Conservation (phyloP, 371 early-diverging fungal species). For the Encephalitozoon romaleae region DNA sequence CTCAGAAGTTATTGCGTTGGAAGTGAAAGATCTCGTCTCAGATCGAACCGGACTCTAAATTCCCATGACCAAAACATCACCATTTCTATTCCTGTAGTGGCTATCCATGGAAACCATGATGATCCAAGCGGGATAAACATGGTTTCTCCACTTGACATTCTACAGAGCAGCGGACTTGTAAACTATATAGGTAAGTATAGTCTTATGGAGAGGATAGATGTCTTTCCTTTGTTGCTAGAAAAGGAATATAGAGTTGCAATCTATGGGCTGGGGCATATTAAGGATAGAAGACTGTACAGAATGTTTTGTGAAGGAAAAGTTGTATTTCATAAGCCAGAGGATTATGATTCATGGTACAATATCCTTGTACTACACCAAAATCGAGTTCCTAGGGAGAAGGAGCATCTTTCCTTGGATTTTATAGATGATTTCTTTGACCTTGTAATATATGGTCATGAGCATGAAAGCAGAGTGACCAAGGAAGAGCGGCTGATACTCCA, state of each 20-base stretch:
- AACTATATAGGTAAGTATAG: constrained; percentile 82
- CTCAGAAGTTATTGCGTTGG: constrained; percentile 75
- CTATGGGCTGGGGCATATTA: constrained; percentile 83
- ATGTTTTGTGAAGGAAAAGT: constrained; percentile 71
- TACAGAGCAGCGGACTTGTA: constrained; percentile 71
- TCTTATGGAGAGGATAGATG: constrained; percentile 67
- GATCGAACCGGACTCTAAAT: constrained; percentile 66
- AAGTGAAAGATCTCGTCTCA: constrained; percentile 66
- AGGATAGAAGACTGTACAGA: constrained; percentile 80
- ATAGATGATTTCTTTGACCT: constrained; percentile 73
- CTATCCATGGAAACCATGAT: constrained; percentile 98
- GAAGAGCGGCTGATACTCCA: constrained; percentile 72
- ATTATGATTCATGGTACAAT: constrained; percentile 66
- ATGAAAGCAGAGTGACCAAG: constrained; percentile 75
- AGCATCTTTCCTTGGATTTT: constrained; percentile 77
- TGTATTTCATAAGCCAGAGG: constrained; percentile 67
- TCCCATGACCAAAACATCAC: constrained; percentile 77
- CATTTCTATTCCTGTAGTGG: constrained; percentile 76
- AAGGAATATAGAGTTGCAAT: constrained; percentile 74
- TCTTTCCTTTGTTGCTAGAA: constrained; percentile 71
- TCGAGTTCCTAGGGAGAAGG: constrained; percentile 66
- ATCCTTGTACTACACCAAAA: constrained; percentile 80
- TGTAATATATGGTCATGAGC: constrained; percentile 95
- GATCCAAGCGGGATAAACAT: constrained; percentile 75
- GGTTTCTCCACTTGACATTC: constrained; percentile 73